Conservation (phyloP, 2,329 filamentous ascomycete species). For the Aspergillus sp. region DNA sequence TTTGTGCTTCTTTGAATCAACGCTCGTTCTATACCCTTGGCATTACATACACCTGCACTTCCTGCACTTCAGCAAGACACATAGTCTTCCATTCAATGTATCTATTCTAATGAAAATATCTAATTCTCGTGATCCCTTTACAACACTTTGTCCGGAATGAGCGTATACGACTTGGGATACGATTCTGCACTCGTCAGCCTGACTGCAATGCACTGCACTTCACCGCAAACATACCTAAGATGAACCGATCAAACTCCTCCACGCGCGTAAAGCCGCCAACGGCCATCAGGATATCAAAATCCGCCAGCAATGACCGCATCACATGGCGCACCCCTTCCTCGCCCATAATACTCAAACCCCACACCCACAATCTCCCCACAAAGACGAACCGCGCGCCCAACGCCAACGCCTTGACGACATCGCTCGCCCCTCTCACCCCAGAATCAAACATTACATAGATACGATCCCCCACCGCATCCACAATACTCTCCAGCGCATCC, state of each 20-base stretch:
- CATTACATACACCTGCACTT: neutral
- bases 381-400: slow-evolving; percentile 63
- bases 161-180: slow-evolving; percentile 40
- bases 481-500: slow-evolving; percentile 60
- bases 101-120: slow-evolving; percentile 4
- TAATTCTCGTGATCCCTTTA: slow-evolving; percentile 5
- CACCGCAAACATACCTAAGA: slow-evolving; percentile 25
- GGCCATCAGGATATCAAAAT: slow-evolving; percentile 62
- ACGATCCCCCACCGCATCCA: slow-evolving; percentile 49
- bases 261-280: slow-evolving; percentile 56
- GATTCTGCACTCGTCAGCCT: slow-evolving; percentile 32
- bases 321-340: slow-evolving; percentile 61
- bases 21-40: neutral
- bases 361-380: slow-evolving; percentile 60
- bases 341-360: slow-evolving; percentile 58
- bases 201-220: neutral
- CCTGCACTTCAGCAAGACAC: neutral
- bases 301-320: slow-evolving; percentile 59
- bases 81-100: slow-evolving; percentile 1
- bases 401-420: slow-evolving; percentile 61
- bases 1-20: neutral
- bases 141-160: slow-evolving; percentile 34
- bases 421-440: slow-evolving; percentile 55
- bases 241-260: slow-evolving; percentile 49
- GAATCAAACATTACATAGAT: slow-evolving; percentile 60